Base-by-base conservation (phyloP, 2,329 filamentous ascomycete species). In the Coleophoma cylindrospora region DNA sequence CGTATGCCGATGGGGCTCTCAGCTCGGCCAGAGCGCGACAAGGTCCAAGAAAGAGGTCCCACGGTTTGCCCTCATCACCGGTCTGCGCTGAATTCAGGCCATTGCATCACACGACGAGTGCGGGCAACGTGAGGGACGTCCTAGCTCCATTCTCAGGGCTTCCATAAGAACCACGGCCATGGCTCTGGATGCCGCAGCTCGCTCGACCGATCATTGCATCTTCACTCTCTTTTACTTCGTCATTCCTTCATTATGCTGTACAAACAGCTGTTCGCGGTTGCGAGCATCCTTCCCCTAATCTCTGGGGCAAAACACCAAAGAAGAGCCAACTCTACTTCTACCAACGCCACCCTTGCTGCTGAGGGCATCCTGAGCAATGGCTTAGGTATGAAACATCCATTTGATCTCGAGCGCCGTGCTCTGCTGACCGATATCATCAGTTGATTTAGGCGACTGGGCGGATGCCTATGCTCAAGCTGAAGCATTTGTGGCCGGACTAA, bases 401-500 rank as follows among this genome's bases (percentile, higher is more conserved):
- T 14, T 8, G n/a, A 40, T 12, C 13, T 10, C 37, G 10, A 2
- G 4, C 2, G n/a, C 4, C n/a, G n/a, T 40, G 7, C 2, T n/a
- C 9, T 8, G 19, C 37, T 17, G 12, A 40, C 37, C 3, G 8
- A 37, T 27, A 47, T 44, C 45, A 43, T 36, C 17, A 49, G 53
- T 57, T 15, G 51, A 50, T 4, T 53, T 63, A 11, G 67, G 67
- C 6, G 54, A 59, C 9, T 71, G 69, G 69, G 61, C 64, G 22
- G 54, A 56, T 13, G 67, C 68, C 0, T 67, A 68, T 34, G 47
- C 56, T 12, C 67, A 69, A 50, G 72, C 72, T 3, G 63, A 60
- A 50, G 59, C 57, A 1, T 60, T 74, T 13, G 67, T 73, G 13
- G 61, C 63, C 0, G 62, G 69, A 38, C 57, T 74, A 45, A 71